Percentiles rank a stretch among this genome's conserved stretches.
Evolutionary conservation across 2,329 filamentous ascomycete species (phyloP).

Genomic region (Hirsutella thompsonii): DNA sequence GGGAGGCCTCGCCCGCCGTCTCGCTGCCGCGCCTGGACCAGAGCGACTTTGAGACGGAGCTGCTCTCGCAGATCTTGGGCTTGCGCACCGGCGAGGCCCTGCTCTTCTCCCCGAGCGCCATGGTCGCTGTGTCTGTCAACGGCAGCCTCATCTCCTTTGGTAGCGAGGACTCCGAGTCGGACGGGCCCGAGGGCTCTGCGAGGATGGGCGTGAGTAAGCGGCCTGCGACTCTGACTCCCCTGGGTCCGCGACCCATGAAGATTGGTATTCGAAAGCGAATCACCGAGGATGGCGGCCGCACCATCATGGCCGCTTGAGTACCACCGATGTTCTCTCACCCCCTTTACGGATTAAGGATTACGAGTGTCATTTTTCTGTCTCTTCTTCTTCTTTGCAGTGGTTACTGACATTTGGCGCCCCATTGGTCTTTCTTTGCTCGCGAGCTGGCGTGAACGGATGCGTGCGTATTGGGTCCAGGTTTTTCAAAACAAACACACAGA

Average conservation of each 20-base stretch:
- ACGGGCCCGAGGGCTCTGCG: neutral
- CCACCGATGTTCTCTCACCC: too few species aligned
- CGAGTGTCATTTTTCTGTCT: too few species aligned
- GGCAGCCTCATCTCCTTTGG: neutral
- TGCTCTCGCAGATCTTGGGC: slow-evolving; percentile 29
- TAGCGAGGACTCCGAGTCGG: neutral
- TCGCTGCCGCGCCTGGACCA: neutral
- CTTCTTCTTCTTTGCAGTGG: too few species aligned
- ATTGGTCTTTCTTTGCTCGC: too few species aligned
- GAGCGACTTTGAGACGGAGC: slow-evolving; percentile 7
- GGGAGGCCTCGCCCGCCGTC: too few species aligned
- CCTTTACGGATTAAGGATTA: too few species aligned
- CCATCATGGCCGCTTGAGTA: slow-evolving; percentile 27
- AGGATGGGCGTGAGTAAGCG: neutral
- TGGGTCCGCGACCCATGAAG: slow-evolving; percentile 26
- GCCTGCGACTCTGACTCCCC: neutral
- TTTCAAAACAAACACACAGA: too few species aligned
- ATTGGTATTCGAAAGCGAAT: slow-evolving; percentile 26
- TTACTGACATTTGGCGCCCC: too few species aligned
- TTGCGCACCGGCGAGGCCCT: slow-evolving; percentile 31
- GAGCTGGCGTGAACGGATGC: too few species aligned
- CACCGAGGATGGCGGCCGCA: slow-evolving; percentile 30
- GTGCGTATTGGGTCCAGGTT: too few species aligned
- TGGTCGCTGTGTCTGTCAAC: slow-evolving; percentile 12
- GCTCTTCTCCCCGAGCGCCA: slow-evolving; percentile 31